Conservation (phyloP, 2,329 filamentous ascomycete species). For the Aspergillus vadensis region DNA sequence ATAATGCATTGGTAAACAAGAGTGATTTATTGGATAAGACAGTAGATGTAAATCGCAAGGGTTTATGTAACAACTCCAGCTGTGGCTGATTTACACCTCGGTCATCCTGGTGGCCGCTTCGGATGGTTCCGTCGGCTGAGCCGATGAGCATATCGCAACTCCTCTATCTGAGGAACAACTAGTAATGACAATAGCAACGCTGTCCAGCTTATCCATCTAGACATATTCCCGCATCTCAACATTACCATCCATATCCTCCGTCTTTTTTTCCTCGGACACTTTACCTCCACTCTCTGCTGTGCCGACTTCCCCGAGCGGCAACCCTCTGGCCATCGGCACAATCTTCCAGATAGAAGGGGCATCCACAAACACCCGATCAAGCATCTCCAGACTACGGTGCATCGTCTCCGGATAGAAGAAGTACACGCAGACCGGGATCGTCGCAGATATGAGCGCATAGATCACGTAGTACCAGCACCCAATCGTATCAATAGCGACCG, state of each 20-base stretch:
- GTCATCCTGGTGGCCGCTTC: not conserved
- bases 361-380: not conserved
- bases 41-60: too few species aligned
- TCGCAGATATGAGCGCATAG: constrained; percentile 6
- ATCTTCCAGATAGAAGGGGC: not conserved
- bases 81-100: too few species aligned
- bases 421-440: constrained; percentile 7
- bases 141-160: not conserved
- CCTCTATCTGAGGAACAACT: not conserved
- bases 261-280: not conserved
- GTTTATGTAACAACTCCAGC: too few species aligned
- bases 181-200: not conserved
- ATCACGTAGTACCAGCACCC: constrained; percentile 14
- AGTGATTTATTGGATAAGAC: too few species aligned
- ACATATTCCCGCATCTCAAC: not conserved
- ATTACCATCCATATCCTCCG: not conserved
- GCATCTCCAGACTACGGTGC: constrained; percentile 13
- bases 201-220: not conserved
- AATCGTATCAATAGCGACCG: constrained; percentile 9
- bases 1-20: not conserved
- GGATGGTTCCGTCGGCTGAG: not conserved
- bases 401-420: constrained; percentile 19
- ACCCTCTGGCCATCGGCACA: not conserved
- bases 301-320: not conserved
- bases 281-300: not conserved